A percentile compares a stretch with the other conserved stretches of the same genome.
Conservation (phyloP, 306 rosid species). For the Sicyos baderoa region DNA sequence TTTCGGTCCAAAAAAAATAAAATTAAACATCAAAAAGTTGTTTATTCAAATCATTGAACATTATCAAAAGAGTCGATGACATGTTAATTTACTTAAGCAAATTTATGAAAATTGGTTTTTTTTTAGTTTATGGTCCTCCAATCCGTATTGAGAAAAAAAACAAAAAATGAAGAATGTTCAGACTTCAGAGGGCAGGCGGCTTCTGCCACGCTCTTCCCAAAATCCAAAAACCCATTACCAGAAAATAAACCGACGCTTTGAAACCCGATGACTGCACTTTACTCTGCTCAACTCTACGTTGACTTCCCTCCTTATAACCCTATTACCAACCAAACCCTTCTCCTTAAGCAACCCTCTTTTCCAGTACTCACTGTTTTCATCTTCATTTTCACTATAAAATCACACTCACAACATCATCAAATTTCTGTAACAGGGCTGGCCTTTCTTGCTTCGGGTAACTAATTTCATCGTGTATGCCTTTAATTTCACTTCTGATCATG, state of each 20-base stretch:
- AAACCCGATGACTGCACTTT: too few relatives aligned
- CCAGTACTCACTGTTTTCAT: background rate
- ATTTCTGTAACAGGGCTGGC: background rate
- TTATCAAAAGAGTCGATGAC: too few relatives aligned
- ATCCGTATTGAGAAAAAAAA: too few relatives aligned
- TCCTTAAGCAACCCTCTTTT: constrained; percentile 3
- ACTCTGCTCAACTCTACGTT: background rate
- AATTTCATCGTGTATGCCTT: background rate
- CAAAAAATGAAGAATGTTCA: background rate
- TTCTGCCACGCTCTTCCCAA: background rate
- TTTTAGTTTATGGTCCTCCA: too few relatives aligned
- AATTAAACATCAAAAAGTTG: too few relatives aligned
- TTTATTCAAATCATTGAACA: too few relatives aligned
- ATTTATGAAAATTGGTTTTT: too few relatives aligned
- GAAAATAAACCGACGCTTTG: background rate
- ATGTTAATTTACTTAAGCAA: too few relatives aligned
- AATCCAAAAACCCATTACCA: background rate
- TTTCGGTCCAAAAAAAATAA: too few relatives aligned
- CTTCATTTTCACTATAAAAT: background rate
- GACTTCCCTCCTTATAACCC: background rate
- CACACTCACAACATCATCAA: background rate
- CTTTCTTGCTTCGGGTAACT: background rate
- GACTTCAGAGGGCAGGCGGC: background rate
- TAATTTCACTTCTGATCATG: background rate
- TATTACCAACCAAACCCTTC: background rate